These are phyloP conservation scores for Harringtonia lauricola DNA, from an alignment of 2,329 filamentous ascomycete genomes.

Conservation along the genomic window DNA sequence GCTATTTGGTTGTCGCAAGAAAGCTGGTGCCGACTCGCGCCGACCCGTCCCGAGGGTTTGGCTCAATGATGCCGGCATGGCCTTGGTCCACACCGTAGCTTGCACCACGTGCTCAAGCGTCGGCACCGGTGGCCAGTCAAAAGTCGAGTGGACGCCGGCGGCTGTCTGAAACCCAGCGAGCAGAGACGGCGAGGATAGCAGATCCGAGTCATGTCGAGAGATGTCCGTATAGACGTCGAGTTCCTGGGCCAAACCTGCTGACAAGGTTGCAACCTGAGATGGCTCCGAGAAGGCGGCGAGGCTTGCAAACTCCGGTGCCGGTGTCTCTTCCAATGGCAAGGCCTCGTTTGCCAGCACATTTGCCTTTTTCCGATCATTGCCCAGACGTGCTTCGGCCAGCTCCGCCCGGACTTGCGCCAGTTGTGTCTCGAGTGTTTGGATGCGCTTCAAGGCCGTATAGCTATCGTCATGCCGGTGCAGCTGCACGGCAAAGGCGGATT, in stretches of 20 bases:
- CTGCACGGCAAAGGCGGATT: conserved; percentile 6
- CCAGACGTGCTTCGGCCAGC: neutral
- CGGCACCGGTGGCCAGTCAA: neutral
- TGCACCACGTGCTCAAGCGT: conserved; percentile 39
- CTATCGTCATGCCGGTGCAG: conserved; percentile 4
- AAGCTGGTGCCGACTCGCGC: no score
- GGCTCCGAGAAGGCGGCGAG: no score
- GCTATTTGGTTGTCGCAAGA: no score
- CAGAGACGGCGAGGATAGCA: no score
- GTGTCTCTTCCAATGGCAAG: no score
- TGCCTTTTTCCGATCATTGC: no score
- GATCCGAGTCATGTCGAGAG: no score
- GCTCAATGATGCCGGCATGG: conserved; percentile 16
- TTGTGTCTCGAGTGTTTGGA: conserved; percentile 5
- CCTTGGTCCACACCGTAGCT: conserved; percentile 41
- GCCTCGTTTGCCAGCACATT: no score
- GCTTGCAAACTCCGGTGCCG: no score
- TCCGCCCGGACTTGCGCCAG: conserved; percentile 2
- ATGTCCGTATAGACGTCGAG: no score
- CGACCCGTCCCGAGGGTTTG: neutral
- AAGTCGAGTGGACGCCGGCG: neutral
- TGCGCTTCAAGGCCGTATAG: conserved; percentile 2
- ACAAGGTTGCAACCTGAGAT: no score
- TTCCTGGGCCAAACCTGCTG: no score
- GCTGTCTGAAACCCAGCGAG: neutral